These are phyloP conservation scores for Beta macrorhiza DNA, from an alignment of 179 eudicot genomes.

Conservation along the genomic window DNA sequence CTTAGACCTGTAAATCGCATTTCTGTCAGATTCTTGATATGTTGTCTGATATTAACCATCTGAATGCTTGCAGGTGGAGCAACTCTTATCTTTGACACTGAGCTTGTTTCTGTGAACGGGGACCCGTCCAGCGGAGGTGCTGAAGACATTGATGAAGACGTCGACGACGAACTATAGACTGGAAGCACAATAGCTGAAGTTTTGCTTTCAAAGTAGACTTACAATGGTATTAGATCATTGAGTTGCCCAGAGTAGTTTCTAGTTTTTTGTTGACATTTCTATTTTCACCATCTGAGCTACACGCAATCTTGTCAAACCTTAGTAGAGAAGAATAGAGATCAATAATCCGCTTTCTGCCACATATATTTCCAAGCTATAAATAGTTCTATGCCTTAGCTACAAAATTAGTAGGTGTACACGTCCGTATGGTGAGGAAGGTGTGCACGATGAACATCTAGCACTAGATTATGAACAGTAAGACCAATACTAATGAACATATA, in stretches of 20 bases:
- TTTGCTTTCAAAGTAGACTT: not conserved
- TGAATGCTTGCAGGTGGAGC: constrained; percentile 76
- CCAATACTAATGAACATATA: no score
- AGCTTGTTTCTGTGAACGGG: constrained; percentile 79
- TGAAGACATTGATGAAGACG: constrained; percentile 25
- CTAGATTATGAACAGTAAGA: no score
- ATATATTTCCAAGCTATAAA: no score
- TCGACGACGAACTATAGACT: constrained; percentile 49
- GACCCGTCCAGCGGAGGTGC: constrained; percentile 41
- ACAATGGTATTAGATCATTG: constrained; percentile 8
- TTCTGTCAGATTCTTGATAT: not conserved
- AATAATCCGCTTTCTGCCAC: not conserved
- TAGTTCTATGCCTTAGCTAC: no score
- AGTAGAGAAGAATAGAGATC: not conserved
- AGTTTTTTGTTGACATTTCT: not conserved
- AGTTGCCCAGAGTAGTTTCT: constrained; percentile 10
- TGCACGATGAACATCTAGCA: no score
- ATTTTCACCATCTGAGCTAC: not conserved
- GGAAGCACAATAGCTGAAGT: constrained; percentile 1
- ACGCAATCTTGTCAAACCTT: not conserved
- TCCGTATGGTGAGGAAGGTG: no score
- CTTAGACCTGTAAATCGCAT: not conserved
- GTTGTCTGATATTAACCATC: not conserved
- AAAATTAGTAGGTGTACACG: no score
- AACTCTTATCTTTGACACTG: constrained; percentile 84